A percentile compares a stretch with the other conserved stretches of the same genome.
These are phyloP conservation scores for Thuidium tamariscinum DNA, from an alignment of 225 moss, liverwort and hornwort species.

Conservation along the genomic window DNA sequence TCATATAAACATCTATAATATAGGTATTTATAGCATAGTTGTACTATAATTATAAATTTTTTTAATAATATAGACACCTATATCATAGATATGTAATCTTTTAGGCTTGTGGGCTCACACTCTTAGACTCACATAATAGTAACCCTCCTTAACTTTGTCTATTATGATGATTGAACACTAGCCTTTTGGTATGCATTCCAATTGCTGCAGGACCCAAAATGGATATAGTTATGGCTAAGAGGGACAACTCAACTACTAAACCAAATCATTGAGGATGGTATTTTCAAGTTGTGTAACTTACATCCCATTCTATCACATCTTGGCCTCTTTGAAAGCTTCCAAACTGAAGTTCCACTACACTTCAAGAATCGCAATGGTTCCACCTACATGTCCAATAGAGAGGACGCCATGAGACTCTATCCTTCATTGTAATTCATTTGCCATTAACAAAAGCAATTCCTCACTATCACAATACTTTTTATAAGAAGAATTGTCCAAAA, in stretches of 20 bases:
- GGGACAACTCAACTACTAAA: no score
- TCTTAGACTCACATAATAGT: no score
- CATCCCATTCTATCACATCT: constrained; percentile 23
- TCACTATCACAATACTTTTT: background rate
- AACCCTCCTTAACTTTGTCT: background rate
- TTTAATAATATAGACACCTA: no score
- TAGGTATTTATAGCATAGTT: no score
- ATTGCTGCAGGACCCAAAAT: no score
- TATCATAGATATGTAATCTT: no score
- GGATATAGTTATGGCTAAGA: no score
- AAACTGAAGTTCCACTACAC: constrained; percentile 20
- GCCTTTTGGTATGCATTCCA: no score
- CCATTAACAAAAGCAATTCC: background rate
- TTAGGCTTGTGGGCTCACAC: no score
- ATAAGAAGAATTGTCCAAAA: background rate
- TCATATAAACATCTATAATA: no score
- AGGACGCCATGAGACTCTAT: background rate
- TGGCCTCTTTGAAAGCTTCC: constrained; percentile 28
- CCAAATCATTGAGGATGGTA: no score
- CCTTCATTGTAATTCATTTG: background rate
- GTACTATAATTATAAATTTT: no score
- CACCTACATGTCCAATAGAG: constrained; percentile 19
- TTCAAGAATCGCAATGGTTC: constrained; percentile 43
- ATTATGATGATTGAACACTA: constrained; percentile 12
- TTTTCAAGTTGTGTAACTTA: background rate